Percentiles rank a stretch among this genome's conserved stretches.
Evolutionary conservation across 2,329 filamentous ascomycete species (phyloP).

Genomic region (Fusarium palustre): DNA sequence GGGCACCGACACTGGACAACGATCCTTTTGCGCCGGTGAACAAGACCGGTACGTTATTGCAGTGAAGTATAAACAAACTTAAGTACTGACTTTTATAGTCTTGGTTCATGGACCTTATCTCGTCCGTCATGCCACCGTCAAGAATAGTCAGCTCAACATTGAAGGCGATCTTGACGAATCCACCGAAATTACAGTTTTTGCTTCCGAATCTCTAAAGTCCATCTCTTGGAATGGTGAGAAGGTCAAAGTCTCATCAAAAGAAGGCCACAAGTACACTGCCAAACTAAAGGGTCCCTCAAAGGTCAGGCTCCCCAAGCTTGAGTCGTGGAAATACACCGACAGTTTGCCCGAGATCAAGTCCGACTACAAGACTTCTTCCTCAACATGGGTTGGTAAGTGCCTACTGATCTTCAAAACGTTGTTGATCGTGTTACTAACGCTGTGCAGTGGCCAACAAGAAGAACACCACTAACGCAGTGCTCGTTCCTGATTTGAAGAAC

Average conservation of each 20-base stretch:
- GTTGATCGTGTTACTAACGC: neutral
- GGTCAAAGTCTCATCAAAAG: slow-evolving; percentile 44
- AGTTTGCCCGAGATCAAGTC: slow-evolving; percentile 60
- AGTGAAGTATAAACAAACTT: rapidly evolving
- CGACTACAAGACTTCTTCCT: slow-evolving; percentile 57
- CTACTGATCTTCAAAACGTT: rapidly evolving
- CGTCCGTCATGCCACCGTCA: slow-evolving; percentile 58
- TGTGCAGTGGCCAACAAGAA: slow-evolving; percentile 59
- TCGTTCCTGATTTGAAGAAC: slow-evolving; percentile 60
- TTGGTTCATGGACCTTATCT: slow-evolving; percentile 65
- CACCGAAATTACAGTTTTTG: slow-evolving; percentile 60
- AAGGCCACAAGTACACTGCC: slow-evolving; percentile 47
- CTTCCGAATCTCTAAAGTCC: slow-evolving; percentile 56
- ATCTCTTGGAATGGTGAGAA: slow-evolving; percentile 64
- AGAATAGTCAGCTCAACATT: slow-evolving; percentile 54
- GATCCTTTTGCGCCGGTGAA: slow-evolving; percentile 59
- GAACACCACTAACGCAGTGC: slow-evolving; percentile 59
- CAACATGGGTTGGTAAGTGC: slow-evolving; percentile 57
- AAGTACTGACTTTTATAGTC: slow-evolving; percentile 49
- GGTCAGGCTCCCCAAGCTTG: slow-evolving; percentile 56
- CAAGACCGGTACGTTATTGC: slow-evolving; percentile 55
- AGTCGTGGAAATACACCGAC: slow-evolving; percentile 61
- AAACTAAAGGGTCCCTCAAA: slow-evolving; percentile 45
- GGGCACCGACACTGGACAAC: slow-evolving; percentile 62
- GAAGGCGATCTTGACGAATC: slow-evolving; percentile 59